A percentile compares a stretch with the other conserved stretches of the same genome.
Conservation (phyloP, 2,329 filamentous ascomycete genomes). For the Phialocephala sp. region DNA sequence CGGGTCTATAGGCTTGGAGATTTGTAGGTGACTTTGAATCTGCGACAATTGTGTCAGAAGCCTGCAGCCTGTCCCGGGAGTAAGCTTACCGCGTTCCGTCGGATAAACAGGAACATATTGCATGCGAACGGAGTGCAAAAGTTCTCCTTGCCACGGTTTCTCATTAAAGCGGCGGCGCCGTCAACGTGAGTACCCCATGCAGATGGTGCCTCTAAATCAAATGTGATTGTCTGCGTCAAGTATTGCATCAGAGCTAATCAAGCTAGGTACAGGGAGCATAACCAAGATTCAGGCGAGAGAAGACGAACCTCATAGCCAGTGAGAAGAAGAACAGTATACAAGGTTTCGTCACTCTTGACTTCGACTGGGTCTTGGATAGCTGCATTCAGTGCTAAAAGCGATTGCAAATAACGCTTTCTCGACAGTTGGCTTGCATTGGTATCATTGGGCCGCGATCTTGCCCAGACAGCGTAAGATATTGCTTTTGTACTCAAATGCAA, state of each 20-base stretch:
- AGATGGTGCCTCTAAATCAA: conserved; percentile 21
- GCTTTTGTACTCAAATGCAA: conserved; percentile 23
- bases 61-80: not conserved
- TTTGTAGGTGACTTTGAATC: conserved; percentile 26
- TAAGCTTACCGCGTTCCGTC: conserved; percentile 26
- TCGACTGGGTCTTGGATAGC: conserved; percentile 27
- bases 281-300: not conserved
- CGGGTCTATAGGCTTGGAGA: conserved; percentile 22
- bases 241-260: not conserved
- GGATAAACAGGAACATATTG: conserved; percentile 30
- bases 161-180: conserved; percentile 24
- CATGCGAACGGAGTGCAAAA: conserved; percentile 20
- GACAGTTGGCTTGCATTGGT: conserved; percentile 6
- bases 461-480: conserved; percentile 27
- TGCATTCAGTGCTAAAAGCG: conserved; percentile 18
- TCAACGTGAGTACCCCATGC: conserved; percentile 30
- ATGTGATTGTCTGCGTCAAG: conserved; percentile 23
- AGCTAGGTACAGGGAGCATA: not conserved
- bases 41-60: conserved; percentile 15
- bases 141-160: conserved; percentile 21
- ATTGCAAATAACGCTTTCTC: conserved; percentile 23
- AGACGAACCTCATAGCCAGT: conserved; percentile 29
- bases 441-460: conserved; percentile 13
- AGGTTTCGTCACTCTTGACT: conserved; percentile 24
- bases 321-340: conserved; percentile 31